Base-by-base conservation (phyloP, 441 rosid genomes). In the Croton laevigatus region DNA sequence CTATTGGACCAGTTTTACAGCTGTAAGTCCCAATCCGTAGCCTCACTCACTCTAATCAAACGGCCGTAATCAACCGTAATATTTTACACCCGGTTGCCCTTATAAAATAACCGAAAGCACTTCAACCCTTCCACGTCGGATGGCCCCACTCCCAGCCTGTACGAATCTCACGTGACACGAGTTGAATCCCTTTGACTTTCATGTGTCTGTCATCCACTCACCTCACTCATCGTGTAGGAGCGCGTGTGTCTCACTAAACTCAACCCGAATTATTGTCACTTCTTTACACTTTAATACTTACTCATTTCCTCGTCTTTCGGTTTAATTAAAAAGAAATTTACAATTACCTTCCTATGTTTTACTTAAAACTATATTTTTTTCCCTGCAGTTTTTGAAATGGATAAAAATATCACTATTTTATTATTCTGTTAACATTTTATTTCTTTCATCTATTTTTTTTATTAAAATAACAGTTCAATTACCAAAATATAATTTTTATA, bases 141-240 rank as follows among this genome's bases (percentile, higher is more conserved):
- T 3, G 83, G 83, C 49, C 73, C 88, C 90, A 77, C 79, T 19
- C 19, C 75, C 90, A 86, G 88, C 76, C 88, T 86, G 90, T 79
- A 66, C 72, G 88, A 86, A 82, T 82, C 88, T 84, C 88, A 80
- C 84, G 90, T 78, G 90, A 77, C n/a, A n/a, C 75, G 2, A 68
- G 84, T 68, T 78, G 77, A 82, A 78, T 71, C 54, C 64, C 73
- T 79, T 85, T 85, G 86, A 85, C 86, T 81, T 82, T 76, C 3
- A 1, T 3, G 69, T n/a, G n/a, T n/a, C n/a, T 51, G 3, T 40
- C 46, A 22, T 1, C 14, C 44, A 1, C 34, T 42, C 14, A 6
- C 55, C 46, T 52, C 71, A 66, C 74, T 53, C 71, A 27, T 45
- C 37, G 0, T 10, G 3, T 3, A 13, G 52, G 79, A 62, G n/a